Evolutionary conservation across 2,329 filamentous ascomycete genomes (phyloP).

Genomic region (Fusarium sp.): DNA sequence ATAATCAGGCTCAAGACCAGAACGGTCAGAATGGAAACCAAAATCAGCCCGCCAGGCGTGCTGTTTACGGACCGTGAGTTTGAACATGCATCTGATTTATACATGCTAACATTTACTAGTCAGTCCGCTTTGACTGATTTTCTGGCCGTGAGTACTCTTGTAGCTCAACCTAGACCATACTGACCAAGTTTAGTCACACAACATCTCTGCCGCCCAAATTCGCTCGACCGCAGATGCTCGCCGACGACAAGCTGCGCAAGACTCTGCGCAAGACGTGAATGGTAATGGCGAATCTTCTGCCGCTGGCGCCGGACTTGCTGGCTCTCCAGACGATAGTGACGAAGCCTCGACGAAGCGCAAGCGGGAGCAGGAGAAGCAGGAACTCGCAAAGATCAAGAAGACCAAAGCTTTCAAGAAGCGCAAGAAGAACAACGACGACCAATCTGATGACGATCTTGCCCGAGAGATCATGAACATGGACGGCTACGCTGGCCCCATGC

Average conservation of each 20-base stretch:
- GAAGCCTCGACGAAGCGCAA: constrained; percentile 50
- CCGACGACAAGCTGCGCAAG: constrained; percentile 53
- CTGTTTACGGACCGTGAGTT: constrained; percentile 55
- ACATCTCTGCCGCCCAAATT: constrained; percentile 73
- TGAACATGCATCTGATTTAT: background rate
- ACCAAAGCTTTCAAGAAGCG: constrained; percentile 68
- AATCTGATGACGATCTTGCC: constrained; percentile 60
- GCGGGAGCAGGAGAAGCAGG: constrained; percentile 60
- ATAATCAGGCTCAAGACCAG: constrained; percentile 25
- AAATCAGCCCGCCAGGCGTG: constrained; percentile 42
- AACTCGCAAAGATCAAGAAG: constrained; percentile 71
- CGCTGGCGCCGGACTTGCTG: constrained; percentile 36
- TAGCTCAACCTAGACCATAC: background rate
- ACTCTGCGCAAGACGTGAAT: constrained; percentile 43
- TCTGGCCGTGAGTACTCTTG: constrained; percentile 55
- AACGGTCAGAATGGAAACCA: constrained; percentile 18
- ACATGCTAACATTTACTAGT: constrained; percentile 39
- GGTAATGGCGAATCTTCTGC: constrained; percentile 37
- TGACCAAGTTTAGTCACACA: constrained; percentile 67
- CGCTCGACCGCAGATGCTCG: constrained; percentile 61
- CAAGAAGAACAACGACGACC: constrained; percentile 53
- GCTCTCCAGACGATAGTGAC: constrained; percentile 44
- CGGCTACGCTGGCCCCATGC: constrained; percentile 63
- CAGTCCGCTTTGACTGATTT: constrained; percentile 67
- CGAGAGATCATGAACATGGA: constrained; percentile 59